Conservation (phyloP, 768 basidiomycete genomes). For the Lactifluus echinatus region DNA sequence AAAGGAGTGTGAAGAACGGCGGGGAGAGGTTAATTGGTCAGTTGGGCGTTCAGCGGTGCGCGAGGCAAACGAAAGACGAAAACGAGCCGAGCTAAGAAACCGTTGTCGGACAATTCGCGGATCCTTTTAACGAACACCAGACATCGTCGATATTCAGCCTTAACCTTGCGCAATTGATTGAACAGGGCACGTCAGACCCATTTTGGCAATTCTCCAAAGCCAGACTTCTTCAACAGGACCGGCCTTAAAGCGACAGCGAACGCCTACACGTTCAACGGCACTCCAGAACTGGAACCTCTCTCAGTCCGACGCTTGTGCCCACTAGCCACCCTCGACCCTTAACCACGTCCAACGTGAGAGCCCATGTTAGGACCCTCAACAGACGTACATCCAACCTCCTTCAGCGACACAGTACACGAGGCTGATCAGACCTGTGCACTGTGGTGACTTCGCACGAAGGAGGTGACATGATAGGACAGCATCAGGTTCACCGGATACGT, state of each 20-base stretch:
- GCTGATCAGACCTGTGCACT: constrained; percentile 15
- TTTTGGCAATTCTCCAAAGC: constrained; percentile 10
- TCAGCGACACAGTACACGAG: constrained; percentile 10
- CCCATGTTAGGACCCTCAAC: constrained; percentile 1
- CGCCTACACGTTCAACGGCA: constrained; percentile 15
- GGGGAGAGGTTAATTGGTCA: constrained; percentile 32
- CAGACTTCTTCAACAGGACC: constrained; percentile 20
- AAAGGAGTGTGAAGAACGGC: constrained; percentile 21
- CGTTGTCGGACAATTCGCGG: constrained; percentile 16
- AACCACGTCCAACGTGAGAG: constrained; percentile 4
- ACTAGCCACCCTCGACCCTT: constrained; percentile 13
- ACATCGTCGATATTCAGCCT: constrained; percentile 16
- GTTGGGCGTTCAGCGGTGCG: constrained; percentile 28
- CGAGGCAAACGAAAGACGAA: constrained; percentile 26
- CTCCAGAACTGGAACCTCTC: constrained; percentile 18
- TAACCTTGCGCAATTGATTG: constrained; percentile 13
- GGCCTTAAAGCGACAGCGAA: constrained; percentile 19
- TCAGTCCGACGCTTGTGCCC: constrained; percentile 15
- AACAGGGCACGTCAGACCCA: constrained; percentile 2
- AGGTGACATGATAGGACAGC: background rate
- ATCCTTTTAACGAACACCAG: constrained; percentile 10
- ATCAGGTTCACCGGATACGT: constrained; percentile 2
- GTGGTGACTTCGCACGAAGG: constrained; percentile 8
- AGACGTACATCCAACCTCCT: background rate
- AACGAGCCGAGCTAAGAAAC: constrained; percentile 19